Evolutionary conservation across 805 yeast species (phyloP).

Genomic region (Pichia manshurica): DNA sequence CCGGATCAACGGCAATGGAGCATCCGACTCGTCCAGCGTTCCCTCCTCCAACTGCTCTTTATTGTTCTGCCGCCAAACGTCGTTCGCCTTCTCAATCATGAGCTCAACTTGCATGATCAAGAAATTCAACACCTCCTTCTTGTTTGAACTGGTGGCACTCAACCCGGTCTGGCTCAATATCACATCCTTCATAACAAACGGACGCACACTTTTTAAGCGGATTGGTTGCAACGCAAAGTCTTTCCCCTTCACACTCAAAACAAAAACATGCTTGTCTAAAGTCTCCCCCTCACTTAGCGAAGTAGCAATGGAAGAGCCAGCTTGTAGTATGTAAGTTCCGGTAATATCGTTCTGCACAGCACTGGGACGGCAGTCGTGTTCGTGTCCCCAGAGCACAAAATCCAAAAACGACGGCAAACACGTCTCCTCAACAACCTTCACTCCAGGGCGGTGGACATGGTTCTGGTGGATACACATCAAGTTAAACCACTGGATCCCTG

Average conservation of each 20-base stretch:
- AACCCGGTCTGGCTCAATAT: slow-evolving; percentile 49
- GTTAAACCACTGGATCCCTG: slow-evolving; percentile 70
- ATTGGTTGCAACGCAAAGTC: slow-evolving; percentile 55
- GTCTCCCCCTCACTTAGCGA: slow-evolving; percentile 83
- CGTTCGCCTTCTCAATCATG: slow-evolving; percentile 55
- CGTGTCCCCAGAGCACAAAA: slow-evolving; percentile 94
- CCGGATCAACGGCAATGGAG: slow-evolving; percentile 79
- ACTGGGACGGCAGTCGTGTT: slow-evolving; percentile 84
- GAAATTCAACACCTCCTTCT: slow-evolving; percentile 53
- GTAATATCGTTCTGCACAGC: slow-evolving; percentile 53
- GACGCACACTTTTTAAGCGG: slow-evolving; percentile 66
- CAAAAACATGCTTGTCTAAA: slow-evolving; percentile 64
- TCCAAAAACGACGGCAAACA: slow-evolving; percentile 79
- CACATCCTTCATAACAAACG: slow-evolving; percentile 71
- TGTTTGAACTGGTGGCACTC: slow-evolving; percentile 55
- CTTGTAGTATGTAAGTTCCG: slow-evolving; percentile 77
- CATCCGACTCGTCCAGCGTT: slow-evolving; percentile 29
- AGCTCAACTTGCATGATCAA: slow-evolving; percentile 59
- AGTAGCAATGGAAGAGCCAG: slow-evolving; percentile 93
- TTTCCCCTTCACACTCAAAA: slow-evolving; percentile 57
- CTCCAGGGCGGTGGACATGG: slow-evolving; percentile 72
- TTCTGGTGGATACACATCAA: slow-evolving; percentile 88
- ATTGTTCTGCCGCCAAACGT: slow-evolving; percentile 38
- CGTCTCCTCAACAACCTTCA: slow-evolving; percentile 78
- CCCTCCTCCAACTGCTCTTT: slow-evolving; percentile 22